Evolutionary conservation across 805 yeast species (phyloP).

Genomic region (Debaryomyces maramus): DNA sequence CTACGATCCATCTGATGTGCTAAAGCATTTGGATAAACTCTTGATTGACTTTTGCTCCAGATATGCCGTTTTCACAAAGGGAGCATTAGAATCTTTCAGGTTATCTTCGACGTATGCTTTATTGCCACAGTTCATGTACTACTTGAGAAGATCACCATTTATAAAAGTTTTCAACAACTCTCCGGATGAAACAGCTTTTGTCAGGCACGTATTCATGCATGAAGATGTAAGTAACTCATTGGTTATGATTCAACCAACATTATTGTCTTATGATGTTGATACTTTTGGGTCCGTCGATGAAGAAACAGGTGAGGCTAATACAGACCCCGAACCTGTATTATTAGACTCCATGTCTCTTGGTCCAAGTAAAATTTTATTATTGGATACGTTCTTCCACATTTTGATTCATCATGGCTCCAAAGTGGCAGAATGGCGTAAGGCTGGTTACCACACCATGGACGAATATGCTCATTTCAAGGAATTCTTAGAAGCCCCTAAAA

Average conservation of each 20-base stretch:
- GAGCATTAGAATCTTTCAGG: slow-evolving; percentile 48
- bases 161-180: slow-evolving; percentile 67
- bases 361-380: slow-evolving; percentile 53
- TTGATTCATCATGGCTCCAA: slow-evolving; percentile 66
- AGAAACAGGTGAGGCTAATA: slow-evolving; percentile 24
- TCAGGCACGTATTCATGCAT: slow-evolving; percentile 59
- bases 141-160: slow-evolving; percentile 65
- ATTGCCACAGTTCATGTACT: slow-evolving; percentile 68
- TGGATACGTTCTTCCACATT: slow-evolving; percentile 71
- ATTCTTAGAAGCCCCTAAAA: slow-evolving; percentile 60
- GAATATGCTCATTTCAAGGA: slow-evolving; percentile 60
- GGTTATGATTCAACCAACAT: slow-evolving; percentile 69
- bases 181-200: slow-evolving; percentile 70
- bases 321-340: slow-evolving; percentile 62
- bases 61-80: slow-evolving; percentile 45
- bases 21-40: slow-evolving; percentile 42
- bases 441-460: slow-evolving; percentile 59
- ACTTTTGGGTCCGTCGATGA: slow-evolving; percentile 37
- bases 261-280: slow-evolving; percentile 55
- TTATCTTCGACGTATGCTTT: slow-evolving; percentile 50
- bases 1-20: slow-evolving; percentile 24
- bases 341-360: slow-evolving; percentile 63
- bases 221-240: slow-evolving; percentile 63
- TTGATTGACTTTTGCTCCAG: slow-evolving; percentile 36
- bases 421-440: slow-evolving; percentile 66